Evolutionary conservation across 2,329 filamentous ascomycete genomes (phyloP), one percentile per base, ranked within the genome.

Genomic region (Tolypocladium inflatum): DNA sequence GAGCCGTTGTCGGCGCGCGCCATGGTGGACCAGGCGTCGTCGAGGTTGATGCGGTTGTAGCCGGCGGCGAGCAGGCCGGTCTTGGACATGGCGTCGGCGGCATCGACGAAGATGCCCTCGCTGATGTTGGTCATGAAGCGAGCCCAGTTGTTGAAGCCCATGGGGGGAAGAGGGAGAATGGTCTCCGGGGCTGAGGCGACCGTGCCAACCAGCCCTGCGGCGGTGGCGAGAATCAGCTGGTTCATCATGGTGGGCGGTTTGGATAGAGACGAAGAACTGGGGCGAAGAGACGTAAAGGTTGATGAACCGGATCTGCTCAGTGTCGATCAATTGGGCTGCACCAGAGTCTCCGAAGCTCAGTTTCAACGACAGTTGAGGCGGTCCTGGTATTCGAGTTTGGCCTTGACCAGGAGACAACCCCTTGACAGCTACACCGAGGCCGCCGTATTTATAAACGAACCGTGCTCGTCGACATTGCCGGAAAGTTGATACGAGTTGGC

Each of bases 71-170:
- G 68, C 4, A 79, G 70, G 19, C 77, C 76, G 5, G 66, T 75
- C 11, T 66, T 64, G 4, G 66, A 59, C 74, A 80, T 79, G 21
- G 74, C 67, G 43, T 78, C 71, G 3, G 78, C 78, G 0, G 77
- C 79, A 8, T 76, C 67, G 8, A 73, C 71, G 58, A 80, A 80
- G 4, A 80, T 66, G 4, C 73, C 73, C 61, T 80, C 74, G 60
- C 78, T 80, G 26, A 80, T 71, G 55, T 74, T 71, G 63, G 76
- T 79, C 68, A 71, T 69, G 64, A 77, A 77, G 41, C 76, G 74
- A 1, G 77, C 70, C 78, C 78, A 81, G 61, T 77, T 77, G 64
- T 79, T 80, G 70, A 78, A 81, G 30, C 76, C 78, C 78, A 80
- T 80, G 11, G 78, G 77, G 1, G 78, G 76, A 1, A 63, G 55